Conservation (phyloP, 202 grass and related monocot species). For the Musa balbisiana region DNA sequence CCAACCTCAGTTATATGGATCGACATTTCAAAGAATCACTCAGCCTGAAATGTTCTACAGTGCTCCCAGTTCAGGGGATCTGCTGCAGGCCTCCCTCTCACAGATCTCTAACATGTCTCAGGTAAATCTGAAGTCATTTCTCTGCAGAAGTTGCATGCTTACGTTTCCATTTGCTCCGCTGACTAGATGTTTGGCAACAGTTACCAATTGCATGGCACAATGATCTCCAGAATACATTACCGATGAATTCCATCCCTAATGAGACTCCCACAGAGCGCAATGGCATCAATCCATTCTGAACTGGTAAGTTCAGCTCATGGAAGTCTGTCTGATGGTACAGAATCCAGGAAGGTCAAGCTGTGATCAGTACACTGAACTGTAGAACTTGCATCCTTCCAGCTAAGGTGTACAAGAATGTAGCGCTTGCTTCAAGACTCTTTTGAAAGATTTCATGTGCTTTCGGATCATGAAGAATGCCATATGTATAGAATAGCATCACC, state of each 20-base stretch:
- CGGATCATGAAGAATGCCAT: background rate
- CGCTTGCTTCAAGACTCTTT: background rate
- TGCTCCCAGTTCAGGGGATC: slow-evolving; percentile 27
- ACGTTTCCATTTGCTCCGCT: background rate
- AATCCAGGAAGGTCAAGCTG: background rate
- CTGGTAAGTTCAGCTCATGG: background rate
- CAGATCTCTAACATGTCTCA: slow-evolving; percentile 39
- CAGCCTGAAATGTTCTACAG: slow-evolving; percentile 27
- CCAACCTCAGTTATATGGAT: slow-evolving; percentile 38
- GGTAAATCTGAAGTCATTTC: slow-evolving; percentile 11
- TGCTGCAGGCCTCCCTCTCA: slow-evolving; percentile 21
- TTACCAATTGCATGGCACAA: background rate
- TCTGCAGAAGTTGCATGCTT: background rate
- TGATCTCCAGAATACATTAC: background rate
- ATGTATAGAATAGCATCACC: background rate
- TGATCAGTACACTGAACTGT: background rate
- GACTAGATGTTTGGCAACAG: background rate
- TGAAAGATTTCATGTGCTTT: background rate
- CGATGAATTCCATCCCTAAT: background rate
- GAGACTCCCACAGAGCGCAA: background rate
- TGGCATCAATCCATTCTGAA: background rate
- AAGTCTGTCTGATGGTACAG: background rate
- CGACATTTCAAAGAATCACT: slow-evolving; percentile 27
- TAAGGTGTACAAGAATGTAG: background rate
- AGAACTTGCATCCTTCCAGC: background rate